Evolutionary conservation across 768 basidiomycete genomes (phyloP).

Genomic region (Lactifluus piperatus): DNA sequence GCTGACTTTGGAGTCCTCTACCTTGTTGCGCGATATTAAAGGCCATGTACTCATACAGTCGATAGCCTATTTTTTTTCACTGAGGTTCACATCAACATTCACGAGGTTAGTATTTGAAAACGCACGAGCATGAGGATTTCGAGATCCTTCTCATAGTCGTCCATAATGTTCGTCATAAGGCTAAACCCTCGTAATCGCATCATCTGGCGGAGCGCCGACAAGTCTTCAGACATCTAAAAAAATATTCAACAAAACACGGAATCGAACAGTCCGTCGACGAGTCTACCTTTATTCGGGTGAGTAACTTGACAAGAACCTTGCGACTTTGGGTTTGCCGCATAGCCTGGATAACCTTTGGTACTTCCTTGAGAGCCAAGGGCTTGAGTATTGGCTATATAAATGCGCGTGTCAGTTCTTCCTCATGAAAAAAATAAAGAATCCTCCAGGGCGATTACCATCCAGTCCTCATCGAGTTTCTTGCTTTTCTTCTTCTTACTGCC

Average conservation of each 20-base stretch:
- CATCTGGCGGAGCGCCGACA: constrained; percentile 66
- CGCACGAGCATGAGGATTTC: constrained; percentile 67
- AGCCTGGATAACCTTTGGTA: constrained; percentile 87
- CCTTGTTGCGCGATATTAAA: constrained; percentile 78
- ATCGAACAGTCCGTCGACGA: not conserved
- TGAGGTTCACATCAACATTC: not conserved
- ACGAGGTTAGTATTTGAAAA: constrained; percentile 6
- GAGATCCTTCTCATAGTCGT: constrained; percentile 61
- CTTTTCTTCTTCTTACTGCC: constrained; percentile 84
- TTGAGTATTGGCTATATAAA: constrained; percentile 59
- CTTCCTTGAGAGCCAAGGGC: constrained; percentile 67
- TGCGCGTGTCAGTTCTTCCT: not conserved
- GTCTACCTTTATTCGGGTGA: constrained; percentile 77
- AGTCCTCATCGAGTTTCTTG: constrained; percentile 93
- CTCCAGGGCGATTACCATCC: constrained; percentile 44
- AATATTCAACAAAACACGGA: not conserved
- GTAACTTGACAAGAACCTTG: constrained; percentile 72
- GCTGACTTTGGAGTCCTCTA: constrained; percentile 67
- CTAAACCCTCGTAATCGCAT: constrained; percentile 91
- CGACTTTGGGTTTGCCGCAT: constrained; percentile 81
- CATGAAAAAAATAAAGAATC: not conserved
- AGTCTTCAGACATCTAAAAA: constrained; percentile 74
- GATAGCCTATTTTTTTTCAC: constrained; percentile 39
- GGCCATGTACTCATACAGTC: constrained; percentile 74
- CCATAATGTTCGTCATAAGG: constrained; percentile 81